phyloP scores from a whole-genome alignment of 139 green algal species.

The Ettlia oleoabundans region DNA sequence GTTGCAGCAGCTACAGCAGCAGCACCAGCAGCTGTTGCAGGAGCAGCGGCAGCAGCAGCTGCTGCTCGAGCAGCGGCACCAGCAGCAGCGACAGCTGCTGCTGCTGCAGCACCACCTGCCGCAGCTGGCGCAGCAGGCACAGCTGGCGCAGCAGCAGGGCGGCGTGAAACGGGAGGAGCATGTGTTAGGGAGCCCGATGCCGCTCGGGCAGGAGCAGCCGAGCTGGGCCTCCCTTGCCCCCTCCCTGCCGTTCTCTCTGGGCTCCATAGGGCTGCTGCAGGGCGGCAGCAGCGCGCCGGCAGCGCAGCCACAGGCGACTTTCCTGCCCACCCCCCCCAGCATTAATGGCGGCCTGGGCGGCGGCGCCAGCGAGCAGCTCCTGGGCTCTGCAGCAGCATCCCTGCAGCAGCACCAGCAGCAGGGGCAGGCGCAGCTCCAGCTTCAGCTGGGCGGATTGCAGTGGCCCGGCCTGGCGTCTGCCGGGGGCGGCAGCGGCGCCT shows the following conservation, averaged over 20 bases:
- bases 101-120: background rate
- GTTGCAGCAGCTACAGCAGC: constrained; percentile 15
- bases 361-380: background rate
- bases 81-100: constrained; percentile 7
- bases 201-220: background rate
- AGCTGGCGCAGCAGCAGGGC: constrained; percentile 11
- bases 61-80: constrained; percentile 20
- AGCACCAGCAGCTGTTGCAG: background rate
- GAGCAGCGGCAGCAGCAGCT: constrained; percentile 7
- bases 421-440: background rate
- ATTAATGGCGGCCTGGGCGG: background rate
- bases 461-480: background rate
- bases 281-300: background rate
- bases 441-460: background rate
- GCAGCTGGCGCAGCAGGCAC: background rate
- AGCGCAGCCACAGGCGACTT: no score
- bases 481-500: background rate
- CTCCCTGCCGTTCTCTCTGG: background rate
- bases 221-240: background rate
- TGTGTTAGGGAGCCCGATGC: no score
- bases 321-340: background rate
- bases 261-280: background rate
- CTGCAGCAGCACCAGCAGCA: background rate
- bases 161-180: background rate
- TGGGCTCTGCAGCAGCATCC: background rate